Evolutionary conservation across 331 rosid species (phyloP).

Genomic region (Quercus tomentella): DNA sequence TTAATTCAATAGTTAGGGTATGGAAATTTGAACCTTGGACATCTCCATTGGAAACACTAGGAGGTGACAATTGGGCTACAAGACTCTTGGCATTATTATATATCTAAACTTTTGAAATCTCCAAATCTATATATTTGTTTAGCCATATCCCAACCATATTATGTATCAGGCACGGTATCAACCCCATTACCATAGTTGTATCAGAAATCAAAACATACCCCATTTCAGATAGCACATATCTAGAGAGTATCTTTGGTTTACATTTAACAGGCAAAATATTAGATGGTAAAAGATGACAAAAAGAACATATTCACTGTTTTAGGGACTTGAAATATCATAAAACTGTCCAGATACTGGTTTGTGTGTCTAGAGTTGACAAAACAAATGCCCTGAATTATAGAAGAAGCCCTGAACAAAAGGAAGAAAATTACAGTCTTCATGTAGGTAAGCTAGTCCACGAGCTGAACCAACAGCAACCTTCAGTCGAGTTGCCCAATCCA

Average conservation of each 20-base stretch:
- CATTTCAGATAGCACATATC: not conserved
- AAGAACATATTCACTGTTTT: not conserved
- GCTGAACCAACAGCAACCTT: constrained; percentile 96
- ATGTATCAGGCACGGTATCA: not conserved
- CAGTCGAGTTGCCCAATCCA: constrained; percentile 84
- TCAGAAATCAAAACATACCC: not conserved
- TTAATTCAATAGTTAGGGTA: too few species aligned
- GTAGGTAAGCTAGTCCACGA: constrained; percentile 94
- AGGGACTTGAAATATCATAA: not conserved
- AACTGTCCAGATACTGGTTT: not conserved
- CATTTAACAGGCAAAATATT: not conserved
- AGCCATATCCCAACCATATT: not conserved
- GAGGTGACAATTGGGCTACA: too few species aligned
- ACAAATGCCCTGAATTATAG: not conserved
- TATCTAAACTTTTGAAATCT: not conserved
- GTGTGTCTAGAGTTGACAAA: not conserved
- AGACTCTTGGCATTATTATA: too few species aligned
- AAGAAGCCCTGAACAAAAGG: not conserved
- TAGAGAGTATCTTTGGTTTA: not conserved
- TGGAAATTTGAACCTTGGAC: too few species aligned
- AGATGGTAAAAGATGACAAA: not conserved
- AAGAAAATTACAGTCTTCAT: constrained; percentile 83
- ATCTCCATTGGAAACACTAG: too few species aligned
- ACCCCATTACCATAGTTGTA: not conserved
- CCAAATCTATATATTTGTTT: not conserved